Percentiles rank a stretch among this genome's conserved stretches.
phyloP scores from a whole-genome alignment of 2,329 filamentous ascomycete species.

The Colletotrichum tofieldiae region DNA sequence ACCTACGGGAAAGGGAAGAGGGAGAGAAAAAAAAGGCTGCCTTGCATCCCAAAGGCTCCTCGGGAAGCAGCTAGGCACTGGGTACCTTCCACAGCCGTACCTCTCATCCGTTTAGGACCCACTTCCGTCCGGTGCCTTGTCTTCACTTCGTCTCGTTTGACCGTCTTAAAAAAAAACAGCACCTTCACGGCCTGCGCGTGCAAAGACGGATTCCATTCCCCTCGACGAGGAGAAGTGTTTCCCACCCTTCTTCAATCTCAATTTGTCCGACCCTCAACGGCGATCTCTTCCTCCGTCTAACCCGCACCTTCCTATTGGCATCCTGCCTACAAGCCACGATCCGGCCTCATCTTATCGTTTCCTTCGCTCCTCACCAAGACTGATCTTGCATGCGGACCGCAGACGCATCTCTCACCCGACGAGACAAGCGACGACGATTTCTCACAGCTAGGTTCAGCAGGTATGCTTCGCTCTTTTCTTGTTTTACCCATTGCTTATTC shows the following conservation, averaged over 20 bases:
- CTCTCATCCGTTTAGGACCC: constrained; percentile 1
- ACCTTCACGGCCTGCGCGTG: neutral
- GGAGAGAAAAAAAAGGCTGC: neutral
- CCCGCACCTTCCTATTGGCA: neutral
- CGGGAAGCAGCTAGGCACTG: neutral
- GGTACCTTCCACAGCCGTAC: neutral
- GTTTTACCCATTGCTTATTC: neutral
- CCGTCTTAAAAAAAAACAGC: neutral
- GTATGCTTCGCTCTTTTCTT: neutral
- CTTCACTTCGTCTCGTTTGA: neutral
- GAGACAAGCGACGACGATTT: neutral
- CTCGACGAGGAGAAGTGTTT: neutral
- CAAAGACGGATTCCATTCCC: neutral
- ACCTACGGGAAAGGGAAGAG: neutral
- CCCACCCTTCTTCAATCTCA: neutral
- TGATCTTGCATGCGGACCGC: neutral
- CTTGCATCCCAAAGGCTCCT: neutral
- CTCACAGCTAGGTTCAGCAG: neutral
- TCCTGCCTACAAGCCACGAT: neutral
- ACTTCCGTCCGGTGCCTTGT: neutral
- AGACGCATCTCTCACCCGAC: neutral
- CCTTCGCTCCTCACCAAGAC: neutral
- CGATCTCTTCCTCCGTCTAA: neutral
- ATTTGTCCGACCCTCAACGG: neutral
- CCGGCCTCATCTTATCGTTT: neutral